Conservation (phyloP, 495 filamentous ascomycete species). For the Podospora bellae-mahoneyi region DNA sequence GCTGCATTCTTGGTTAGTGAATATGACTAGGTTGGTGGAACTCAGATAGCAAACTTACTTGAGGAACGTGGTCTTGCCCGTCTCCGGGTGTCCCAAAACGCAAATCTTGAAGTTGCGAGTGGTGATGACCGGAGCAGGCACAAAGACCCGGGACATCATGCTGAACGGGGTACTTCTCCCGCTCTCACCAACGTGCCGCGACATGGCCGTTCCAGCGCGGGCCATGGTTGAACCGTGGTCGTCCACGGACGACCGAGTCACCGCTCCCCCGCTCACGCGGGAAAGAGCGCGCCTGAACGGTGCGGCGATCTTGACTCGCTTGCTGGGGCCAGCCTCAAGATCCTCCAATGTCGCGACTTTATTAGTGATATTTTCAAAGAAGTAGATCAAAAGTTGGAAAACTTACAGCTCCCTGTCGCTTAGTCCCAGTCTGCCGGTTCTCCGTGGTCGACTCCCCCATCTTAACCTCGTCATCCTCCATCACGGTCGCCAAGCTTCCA, state of each 20-base stretch:
- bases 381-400: not conserved
- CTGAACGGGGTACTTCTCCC: not conserved
- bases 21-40: not conserved
- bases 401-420: not conserved
- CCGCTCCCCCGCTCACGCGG: not conserved
- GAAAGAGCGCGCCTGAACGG: not conserved
- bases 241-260: not conserved
- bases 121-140: not conserved
- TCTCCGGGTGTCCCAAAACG: slow-evolving; percentile 22
- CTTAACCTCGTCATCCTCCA: not conserved
- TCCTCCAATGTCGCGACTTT: not conserved
- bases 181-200: not conserved
- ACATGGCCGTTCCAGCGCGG: not conserved
- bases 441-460: not conserved
- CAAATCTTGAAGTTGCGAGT: slow-evolving; percentile 24
- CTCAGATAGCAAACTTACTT: slow-evolving; percentile 7
- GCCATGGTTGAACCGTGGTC: not conserved
- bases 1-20: slow-evolving; percentile 15
- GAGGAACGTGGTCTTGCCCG: slow-evolving; percentile 27
- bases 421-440: not conserved
- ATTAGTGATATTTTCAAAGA: not conserved
- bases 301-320: not conserved
- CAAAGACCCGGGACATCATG: slow-evolving; percentile 8
- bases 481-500: not conserved
- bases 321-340: not conserved